Conservation (phyloP, 305 asterid species). For the Caryopteris hybrid region DNA sequence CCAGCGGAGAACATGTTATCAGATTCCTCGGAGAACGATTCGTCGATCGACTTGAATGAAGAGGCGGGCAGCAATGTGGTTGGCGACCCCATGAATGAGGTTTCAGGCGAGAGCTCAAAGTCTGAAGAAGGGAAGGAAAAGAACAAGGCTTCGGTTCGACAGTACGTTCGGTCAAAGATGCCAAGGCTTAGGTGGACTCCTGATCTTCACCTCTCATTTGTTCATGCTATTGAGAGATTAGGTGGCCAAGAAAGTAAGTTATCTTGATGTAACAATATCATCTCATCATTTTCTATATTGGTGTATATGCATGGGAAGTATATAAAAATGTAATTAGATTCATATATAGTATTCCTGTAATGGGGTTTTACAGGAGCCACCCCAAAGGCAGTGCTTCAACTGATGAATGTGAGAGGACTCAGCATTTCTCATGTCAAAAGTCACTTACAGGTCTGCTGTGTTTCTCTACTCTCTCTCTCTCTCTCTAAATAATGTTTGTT, state of each 20-base stretch:
- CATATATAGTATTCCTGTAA: too few species aligned
- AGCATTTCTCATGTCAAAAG: constrained; percentile 95
- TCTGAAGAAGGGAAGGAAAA: constrained; percentile 22
- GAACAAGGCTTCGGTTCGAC: constrained; percentile 50
- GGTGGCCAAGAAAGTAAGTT: constrained; percentile 96
- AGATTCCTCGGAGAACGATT: constrained; percentile 39
- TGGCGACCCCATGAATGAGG: constrained; percentile 22
- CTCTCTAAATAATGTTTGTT: too few species aligned
- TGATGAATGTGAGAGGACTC: constrained; percentile 85
- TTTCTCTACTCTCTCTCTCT: neutral
- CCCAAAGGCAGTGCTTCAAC: constrained; percentile 85
- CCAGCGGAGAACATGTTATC: constrained; percentile 16
- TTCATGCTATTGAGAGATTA: constrained; percentile 75
- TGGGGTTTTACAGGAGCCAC: constrained; percentile 67
- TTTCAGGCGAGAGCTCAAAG: constrained; percentile 16
- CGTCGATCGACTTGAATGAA: constrained; percentile 61
- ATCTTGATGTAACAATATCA: neutral
- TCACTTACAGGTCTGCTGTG: constrained; percentile 64
- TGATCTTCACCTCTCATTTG: constrained; percentile 79
- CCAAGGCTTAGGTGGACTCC: constrained; percentile 97
- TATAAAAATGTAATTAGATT: neutral
- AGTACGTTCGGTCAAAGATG: constrained; percentile 71
- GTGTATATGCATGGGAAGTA: neutral
- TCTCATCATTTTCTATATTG: neutral
- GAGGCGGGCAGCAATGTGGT: constrained; percentile 35